Evolutionary conservation across 2,329 filamentous ascomycete species (phyloP).

Genomic region (Rhinocladiella mackenziei): DNA sequence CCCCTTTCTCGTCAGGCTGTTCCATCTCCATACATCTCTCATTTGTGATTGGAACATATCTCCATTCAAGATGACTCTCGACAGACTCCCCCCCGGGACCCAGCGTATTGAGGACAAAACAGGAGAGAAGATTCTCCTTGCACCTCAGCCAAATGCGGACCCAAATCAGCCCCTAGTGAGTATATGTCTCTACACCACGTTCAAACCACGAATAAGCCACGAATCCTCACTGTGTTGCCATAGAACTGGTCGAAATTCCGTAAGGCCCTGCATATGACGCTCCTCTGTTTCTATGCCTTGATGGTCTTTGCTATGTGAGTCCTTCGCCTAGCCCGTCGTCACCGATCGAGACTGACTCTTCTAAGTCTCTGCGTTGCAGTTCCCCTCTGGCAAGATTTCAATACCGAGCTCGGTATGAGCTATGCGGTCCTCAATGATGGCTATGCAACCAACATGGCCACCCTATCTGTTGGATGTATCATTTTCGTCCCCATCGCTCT

Average conservation of each 20-base stretch:
- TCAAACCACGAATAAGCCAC: slow-evolving; percentile 42
- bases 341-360: background rate
- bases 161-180: slow-evolving; percentile 32
- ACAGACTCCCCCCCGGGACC: slow-evolving; percentile 23
- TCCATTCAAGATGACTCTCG: slow-evolving; percentile 14
- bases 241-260: slow-evolving; percentile 29
- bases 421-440: slow-evolving; percentile 40
- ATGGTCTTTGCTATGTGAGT: slow-evolving; percentile 29
- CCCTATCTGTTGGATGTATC: slow-evolving; percentile 39
- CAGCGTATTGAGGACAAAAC: slow-evolving; percentile 20
- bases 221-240: slow-evolving; percentile 39
- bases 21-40: background rate
- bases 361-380: slow-evolving; percentile 36
- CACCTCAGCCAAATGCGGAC: slow-evolving; percentile 30
- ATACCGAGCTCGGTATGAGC: slow-evolving; percentile 40
- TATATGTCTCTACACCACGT: slow-evolving; percentile 8
- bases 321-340: background rate
- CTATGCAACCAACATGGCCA: slow-evolving; percentile 41
- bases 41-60: background rate
- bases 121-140: slow-evolving; percentile 23
- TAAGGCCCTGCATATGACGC: slow-evolving; percentile 31
- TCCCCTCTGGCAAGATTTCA: slow-evolving; percentile 41
- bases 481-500: slow-evolving; percentile 44
- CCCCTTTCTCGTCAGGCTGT: background rate
- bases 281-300: slow-evolving; percentile 32